Base-by-base conservation (phyloP, 805 yeast genomes). In the Tetrapisispora iriomotensis region DNA sequence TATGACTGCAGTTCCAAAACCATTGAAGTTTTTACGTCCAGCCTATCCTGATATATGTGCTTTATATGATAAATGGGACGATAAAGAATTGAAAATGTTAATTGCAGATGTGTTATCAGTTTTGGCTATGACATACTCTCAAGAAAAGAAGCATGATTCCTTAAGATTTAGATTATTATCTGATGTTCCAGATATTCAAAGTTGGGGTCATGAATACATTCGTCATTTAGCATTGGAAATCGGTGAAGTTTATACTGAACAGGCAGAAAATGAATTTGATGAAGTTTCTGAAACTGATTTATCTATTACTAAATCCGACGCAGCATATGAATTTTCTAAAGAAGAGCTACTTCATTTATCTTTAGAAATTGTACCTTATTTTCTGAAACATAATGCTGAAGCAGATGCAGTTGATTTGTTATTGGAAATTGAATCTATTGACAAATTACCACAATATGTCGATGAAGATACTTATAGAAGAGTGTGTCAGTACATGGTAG, bases 1-100 rank as follows among this genome's bases (percentile, higher is more conserved):
- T 8, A 92, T 92, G 96, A 92, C 98, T 2, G 99, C 99, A 3
- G 98, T 92, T 37, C 99, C 99, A 28, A 92, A 92, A 63, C 99
- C 99, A 5, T 74, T 92, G 65, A 94, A 92, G 67, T 92, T 92
- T 59, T 71, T 92, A 47, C 77, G 95, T 54, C 95, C 96, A 7
- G 84, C 78, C 54, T 92, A 80, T 58, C 78, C 80, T 17, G 53
- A 70, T n/a, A 68, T 92, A 53, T 74, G 75, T 25, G 71, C 67
- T 39, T 64, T 83, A 29, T 82, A 80, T 60, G 78, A 74, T 27
- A 66, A 68, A 26, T 86, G 96, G 95, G 62, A 68, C 10, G 66
- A 68, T 38, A 52, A 58, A 3, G 53, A 55, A 5, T 63, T 75
- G 40, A 73, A 74, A 46, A 64, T 71, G 33, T 69, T 71, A 47